Base-by-base conservation (phyloP, 1,284 basidiomycete species). In the Moesziomyces antarcticus region DNA sequence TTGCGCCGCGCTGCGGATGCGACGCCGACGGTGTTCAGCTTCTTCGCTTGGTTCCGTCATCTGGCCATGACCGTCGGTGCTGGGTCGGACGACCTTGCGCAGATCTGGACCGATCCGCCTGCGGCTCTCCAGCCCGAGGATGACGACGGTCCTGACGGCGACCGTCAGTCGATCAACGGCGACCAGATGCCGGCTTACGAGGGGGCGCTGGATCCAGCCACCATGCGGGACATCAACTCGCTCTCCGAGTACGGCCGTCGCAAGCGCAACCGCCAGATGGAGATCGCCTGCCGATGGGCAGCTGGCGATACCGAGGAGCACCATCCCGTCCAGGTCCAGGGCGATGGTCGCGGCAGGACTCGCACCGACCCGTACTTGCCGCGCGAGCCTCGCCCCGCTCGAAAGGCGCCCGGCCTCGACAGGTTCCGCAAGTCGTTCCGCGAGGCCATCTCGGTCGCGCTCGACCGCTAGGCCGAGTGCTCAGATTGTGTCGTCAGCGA, bases 1-100 rank as follows among this genome's bases (percentile, higher is more conserved):
- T 42, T 82, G 47, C 72, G 75, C 42, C 53, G 59, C 24, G 75
- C 67, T 24, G 42, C 75, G 21, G 67, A 70, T 14, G 57, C 63
- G 5, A 71, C 73, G 14, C 70, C 79, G 9, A 69, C 62, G 7
- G 71, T 81, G 33, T 78, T 76, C 56, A 76, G 74, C 64, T 73
- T 78, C 67, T 82, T 82, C 53, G 74, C 75, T 14, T 82, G 81
- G 81, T 66, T 82, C 56, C 73, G 77, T 24, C 72, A 77, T 48
- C 61, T 83, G 1, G 81, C 79, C 1, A 78, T 77, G 67, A 77
- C 75, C 3, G 49, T 78, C 10, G 78, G 77, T 7, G 65, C 66
- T 5, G 80, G 80, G 33, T 71, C 73, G 20, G 65, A 74, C 30
- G 79, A 81, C 50, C 67, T 80, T 16, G 71, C 74, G 3, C 41